Conservation (phyloP, 1,139 yeast species). For the Magnusiomyces tetraspermus region DNA sequence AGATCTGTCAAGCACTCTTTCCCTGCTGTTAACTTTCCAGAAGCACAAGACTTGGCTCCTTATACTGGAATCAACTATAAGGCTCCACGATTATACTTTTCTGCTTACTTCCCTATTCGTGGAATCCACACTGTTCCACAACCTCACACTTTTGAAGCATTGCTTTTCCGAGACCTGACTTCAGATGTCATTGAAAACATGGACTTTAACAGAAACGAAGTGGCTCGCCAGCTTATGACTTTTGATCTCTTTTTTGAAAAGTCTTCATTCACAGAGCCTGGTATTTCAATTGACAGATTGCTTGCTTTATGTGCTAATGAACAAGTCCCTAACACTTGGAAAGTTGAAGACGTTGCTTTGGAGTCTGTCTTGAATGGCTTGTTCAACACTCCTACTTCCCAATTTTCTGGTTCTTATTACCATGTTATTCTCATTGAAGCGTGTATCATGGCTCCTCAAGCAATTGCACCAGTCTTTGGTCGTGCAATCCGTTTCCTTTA, state of each 20-base stretch:
- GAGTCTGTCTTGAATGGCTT: constrained; percentile 74
- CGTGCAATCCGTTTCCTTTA: constrained; percentile 84
- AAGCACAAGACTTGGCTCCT: constrained; percentile 15
- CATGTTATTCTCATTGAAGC: constrained; percentile 83
- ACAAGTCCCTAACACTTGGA: constrained; percentile 51
- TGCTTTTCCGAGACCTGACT: constrained; percentile 65
- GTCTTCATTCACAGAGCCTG: constrained; percentile 71
- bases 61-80: constrained; percentile 13
- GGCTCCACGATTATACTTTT: constrained; percentile 53
- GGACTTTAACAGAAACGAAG: constrained; percentile 84
- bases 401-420: constrained; percentile 40
- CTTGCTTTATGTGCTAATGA: constrained; percentile 35
- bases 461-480: constrained; percentile 92
- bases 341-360: constrained; percentile 81
- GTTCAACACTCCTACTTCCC: constrained; percentile 53
- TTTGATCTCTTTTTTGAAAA: constrained; percentile 65
- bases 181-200: constrained; percentile 67
- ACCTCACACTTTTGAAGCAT: constrained; percentile 46
- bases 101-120: constrained; percentile 48
- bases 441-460: constrained; percentile 76
- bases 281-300: constrained; percentile 70
- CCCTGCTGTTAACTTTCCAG: constrained; percentile 32
- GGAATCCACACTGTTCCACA: constrained; percentile 67
- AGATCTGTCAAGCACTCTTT: constrained; percentile 28
- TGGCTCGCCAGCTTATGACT: constrained; percentile 71